These are phyloP conservation scores for Rhizoclosmatium globosum DNA, from an alignment of 192 early-diverging fungal species.

Conservation along the genomic window DNA sequence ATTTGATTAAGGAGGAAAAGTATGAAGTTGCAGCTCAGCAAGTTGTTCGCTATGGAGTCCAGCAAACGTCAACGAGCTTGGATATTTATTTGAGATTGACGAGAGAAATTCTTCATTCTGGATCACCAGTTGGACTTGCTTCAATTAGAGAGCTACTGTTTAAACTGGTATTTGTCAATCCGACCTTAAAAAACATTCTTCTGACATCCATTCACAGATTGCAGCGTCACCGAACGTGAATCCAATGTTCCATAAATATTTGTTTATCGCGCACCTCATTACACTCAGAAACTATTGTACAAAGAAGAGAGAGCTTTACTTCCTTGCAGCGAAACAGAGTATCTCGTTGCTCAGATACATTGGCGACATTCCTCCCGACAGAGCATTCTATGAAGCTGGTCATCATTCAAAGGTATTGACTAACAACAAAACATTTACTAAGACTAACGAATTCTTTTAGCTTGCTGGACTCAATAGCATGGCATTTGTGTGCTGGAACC, in stretches of 20 bases:
- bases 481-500: slow-evolving; percentile 74
- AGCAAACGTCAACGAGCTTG: slow-evolving; percentile 33
- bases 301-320: slow-evolving; percentile 57
- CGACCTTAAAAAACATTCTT: slow-evolving; percentile 6
- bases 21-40: slow-evolving; percentile 47
- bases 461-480: slow-evolving; percentile 63
- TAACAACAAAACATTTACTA: slow-evolving; percentile 3
- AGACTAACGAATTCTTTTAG: slow-evolving; percentile 34
- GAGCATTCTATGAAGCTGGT: slow-evolving; percentile 65
- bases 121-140: slow-evolving; percentile 38
- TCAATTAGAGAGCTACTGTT: slow-evolving; percentile 58
- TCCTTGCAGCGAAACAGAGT: slow-evolving; percentile 64
- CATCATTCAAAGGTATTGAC: slow-evolving; percentile 56
- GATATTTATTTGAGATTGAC: slow-evolving; percentile 57
- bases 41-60: slow-evolving; percentile 56
- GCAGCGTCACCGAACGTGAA: slow-evolving; percentile 49
- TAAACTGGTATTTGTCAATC: slow-evolving; percentile 49
- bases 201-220: background rate
- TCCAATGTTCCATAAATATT: slow-evolving; percentile 46
- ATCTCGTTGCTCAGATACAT: slow-evolving; percentile 64
- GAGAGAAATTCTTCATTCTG: slow-evolving; percentile 45
- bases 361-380: slow-evolving; percentile 59
- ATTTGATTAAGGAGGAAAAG: slow-evolving; percentile 54
- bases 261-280: slow-evolving; percentile 60
- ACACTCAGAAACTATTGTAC: slow-evolving; percentile 61